Percentiles rank a stretch among this genome's conserved stretches.
phyloP scores from a whole-genome alignment of 2,329 filamentous ascomycete species.

The Aspergillus sp. region DNA sequence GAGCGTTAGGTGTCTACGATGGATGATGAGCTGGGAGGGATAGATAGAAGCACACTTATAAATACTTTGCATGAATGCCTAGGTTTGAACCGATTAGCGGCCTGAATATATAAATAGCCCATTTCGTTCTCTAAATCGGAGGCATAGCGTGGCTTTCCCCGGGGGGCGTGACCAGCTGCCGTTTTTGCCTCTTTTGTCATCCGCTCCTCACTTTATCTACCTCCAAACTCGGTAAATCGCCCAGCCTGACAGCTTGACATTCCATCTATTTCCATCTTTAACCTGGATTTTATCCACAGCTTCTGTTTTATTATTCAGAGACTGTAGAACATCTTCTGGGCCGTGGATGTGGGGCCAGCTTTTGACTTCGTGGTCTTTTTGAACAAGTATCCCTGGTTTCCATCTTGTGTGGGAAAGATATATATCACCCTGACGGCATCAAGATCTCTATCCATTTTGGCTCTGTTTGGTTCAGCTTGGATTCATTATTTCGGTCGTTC shows the following conservation, averaged over 20 bases:
- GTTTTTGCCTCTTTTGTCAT: constrained; percentile 2
- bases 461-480: too few species aligned
- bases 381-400: too few species aligned
- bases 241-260: not conserved
- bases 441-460: too few species aligned
- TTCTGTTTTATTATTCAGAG: not conserved
- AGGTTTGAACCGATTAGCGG: not conserved
- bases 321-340: too few species aligned
- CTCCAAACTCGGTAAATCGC: not conserved
- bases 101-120: not conserved
- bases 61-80: not conserved
- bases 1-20: not conserved
- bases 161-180: not conserved
- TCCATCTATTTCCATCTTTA: not conserved
- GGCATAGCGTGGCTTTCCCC: not conserved
- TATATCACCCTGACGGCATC: too few species aligned
- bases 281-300: not conserved
- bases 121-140: not conserved
- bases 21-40: not conserved
- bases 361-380: not conserved
- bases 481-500: not conserved
- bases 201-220: not conserved
- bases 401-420: too few species aligned
- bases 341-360: too few species aligned
- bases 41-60: not conserved